These are phyloP conservation scores for Fraxinus dipetala DNA, from an alignment of 305 asterid species.

Conservation along the genomic window DNA sequence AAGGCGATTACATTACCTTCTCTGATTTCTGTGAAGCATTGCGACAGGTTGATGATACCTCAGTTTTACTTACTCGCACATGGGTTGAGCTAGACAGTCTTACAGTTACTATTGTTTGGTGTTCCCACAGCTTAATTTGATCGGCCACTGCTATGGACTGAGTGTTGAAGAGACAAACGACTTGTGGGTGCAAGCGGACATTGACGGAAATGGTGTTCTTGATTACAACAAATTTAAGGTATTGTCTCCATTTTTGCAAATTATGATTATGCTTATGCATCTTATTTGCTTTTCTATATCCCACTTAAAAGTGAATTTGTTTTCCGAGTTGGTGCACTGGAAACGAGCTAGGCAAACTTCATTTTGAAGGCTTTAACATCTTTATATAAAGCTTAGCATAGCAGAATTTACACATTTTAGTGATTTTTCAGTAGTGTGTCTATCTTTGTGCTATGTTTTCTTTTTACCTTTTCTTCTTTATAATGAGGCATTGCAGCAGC, in stretches of 20 bases:
- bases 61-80: neutral
- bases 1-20: constrained; percentile 71
- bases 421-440: neutral
- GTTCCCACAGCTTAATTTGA: constrained; percentile 69
- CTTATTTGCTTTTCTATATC: neutral
- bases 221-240: constrained; percentile 86
- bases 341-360: too few species aligned
- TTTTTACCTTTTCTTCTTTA: neutral
- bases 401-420: neutral
- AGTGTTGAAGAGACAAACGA: constrained; percentile 70
- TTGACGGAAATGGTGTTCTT: constrained; percentile 72
- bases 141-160: constrained; percentile 79
- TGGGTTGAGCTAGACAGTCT: neutral
- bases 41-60: constrained; percentile 50
- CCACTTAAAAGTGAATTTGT: neutral
- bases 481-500: constrained; percentile 42
- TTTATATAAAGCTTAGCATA: neutral
- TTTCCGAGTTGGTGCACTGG: too few species aligned
- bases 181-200: constrained; percentile 87
- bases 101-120: neutral
- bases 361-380: too few species aligned
- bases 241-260: constrained; percentile 1
- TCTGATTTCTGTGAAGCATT: constrained; percentile 82
- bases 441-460: neutral
- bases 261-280: neutral